Conservation (phyloP, 192 early-diverging fungal genomes). For the Paraglomus occultum region DNA sequence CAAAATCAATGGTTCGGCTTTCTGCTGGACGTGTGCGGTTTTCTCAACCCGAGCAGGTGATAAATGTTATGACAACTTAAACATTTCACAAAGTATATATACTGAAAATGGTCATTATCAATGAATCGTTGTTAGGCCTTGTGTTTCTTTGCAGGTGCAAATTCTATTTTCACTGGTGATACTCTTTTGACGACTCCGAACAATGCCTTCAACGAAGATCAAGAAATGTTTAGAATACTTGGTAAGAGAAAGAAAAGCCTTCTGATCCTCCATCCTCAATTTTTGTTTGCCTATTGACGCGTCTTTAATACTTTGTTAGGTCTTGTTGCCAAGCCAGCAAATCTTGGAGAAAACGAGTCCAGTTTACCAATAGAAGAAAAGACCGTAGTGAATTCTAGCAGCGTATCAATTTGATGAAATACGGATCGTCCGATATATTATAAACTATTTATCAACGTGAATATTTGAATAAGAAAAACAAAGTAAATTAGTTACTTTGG, state of each 20-base stretch:
- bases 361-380: too few species aligned
- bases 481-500: too few species aligned
- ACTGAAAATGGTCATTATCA: neutral
- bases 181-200: conserved; percentile 79
- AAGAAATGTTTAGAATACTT: conserved; percentile 70
- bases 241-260: conserved; percentile 27
- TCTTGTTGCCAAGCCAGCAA: conserved; percentile 46
- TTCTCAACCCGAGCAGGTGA: conserved; percentile 58
- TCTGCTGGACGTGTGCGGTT: conserved; percentile 76
- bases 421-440: too few species aligned
- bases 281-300: neutral
- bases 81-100: neutral
- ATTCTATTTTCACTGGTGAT: conserved; percentile 84
- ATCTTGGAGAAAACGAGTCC: conserved; percentile 28
- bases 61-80: neutral
- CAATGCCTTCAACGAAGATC: conserved; percentile 67
- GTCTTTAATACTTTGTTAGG: conserved; percentile 22
- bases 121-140: conserved; percentile 39
- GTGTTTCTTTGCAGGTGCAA: conserved; percentile 83
- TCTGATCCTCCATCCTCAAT: neutral
- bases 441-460: too few species aligned
- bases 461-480: too few species aligned
- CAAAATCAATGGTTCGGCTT: conserved; percentile 72
- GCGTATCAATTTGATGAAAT: too few species aligned
- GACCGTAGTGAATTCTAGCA: too few species aligned